phyloP scores from a whole-genome alignment of 371 early-diverging fungal species.

The Lichtheimia corymbifera region DNA sequence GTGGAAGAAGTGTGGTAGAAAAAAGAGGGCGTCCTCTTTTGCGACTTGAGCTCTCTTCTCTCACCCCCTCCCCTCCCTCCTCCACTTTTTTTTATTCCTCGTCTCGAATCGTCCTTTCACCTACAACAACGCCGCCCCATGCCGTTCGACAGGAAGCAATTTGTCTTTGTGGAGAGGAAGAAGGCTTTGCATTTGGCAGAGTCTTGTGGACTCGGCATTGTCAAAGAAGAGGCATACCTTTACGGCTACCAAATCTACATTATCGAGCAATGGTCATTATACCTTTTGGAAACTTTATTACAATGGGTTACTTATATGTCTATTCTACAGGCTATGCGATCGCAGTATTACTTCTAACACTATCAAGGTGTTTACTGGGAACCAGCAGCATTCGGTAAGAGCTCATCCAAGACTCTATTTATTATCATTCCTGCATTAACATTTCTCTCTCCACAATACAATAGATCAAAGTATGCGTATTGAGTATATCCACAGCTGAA shows the following conservation, averaged over 20 bases:
- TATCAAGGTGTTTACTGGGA: constrained; percentile 67
- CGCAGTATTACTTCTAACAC: constrained; percentile 57
- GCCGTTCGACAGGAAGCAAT: constrained; percentile 34
- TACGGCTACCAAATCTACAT: constrained; percentile 68
- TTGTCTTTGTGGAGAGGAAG: constrained; percentile 59
- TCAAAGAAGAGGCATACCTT: constrained; percentile 43
- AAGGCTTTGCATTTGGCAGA: constrained; percentile 49
- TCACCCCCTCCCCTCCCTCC: too few species aligned
- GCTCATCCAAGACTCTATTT: not conserved
- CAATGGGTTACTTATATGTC: not conserved
- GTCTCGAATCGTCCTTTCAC: not conserved
- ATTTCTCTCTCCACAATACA: not conserved
- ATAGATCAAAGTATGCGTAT: constrained; percentile 57
- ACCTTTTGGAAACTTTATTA: not conserved
- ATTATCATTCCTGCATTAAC: not conserved
- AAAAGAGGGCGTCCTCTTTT: not conserved
- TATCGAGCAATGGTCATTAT: constrained; percentile 62
- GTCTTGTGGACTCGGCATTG: constrained; percentile 50
- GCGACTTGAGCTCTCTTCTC: too few species aligned
- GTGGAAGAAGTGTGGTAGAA: not conserved
- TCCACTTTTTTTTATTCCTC: not conserved
- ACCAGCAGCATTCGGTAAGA: constrained; percentile 54
- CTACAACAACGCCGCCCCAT: not conserved
- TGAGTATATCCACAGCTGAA: constrained; percentile 53
- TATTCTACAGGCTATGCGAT: constrained; percentile 57